Evolutionary conservation across 164 flowering plant species (phyloP).

Genomic region (Pachysandra terminalis): DNA sequence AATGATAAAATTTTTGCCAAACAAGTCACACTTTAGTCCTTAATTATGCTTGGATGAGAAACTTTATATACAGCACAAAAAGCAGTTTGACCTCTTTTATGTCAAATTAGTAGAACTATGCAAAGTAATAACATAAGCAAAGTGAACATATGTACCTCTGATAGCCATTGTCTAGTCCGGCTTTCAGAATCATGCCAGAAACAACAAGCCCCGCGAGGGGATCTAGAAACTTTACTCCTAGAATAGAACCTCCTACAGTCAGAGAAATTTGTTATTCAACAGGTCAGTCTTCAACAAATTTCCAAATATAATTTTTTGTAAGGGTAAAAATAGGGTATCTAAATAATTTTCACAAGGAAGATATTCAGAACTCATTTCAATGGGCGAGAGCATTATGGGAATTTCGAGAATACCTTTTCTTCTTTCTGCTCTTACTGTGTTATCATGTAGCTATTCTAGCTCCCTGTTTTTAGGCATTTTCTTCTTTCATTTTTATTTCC

Average conservation of each 20-base stretch:
- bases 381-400: too few species aligned
- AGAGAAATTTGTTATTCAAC: background rate
- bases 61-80: background rate
- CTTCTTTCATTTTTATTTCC: too few species aligned
- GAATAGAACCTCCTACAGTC: conserved; percentile 78
- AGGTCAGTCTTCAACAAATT: too few species aligned
- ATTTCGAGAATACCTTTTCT: too few species aligned
- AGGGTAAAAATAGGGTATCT: too few species aligned
- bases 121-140: background rate
- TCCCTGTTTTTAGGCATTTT: too few species aligned
- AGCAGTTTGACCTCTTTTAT: background rate
- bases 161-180: conserved; percentile 84
- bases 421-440: too few species aligned
- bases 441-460: too few species aligned
- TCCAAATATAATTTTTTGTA: too few species aligned
- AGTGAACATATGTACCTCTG: conserved; percentile 51
- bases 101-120: background rate
- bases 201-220: conserved; percentile 95
- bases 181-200: conserved; percentile 92
- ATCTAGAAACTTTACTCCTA: conserved; percentile 84
- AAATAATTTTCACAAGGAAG: too few species aligned
- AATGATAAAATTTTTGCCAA: background rate
- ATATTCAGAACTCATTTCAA: too few species aligned
- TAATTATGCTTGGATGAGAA: background rate
- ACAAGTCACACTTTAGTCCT: background rate